These are phyloP conservation scores for Microbotryum saponariae DNA, from an alignment of 1,284 basidiomycete genomes.

Conservation along the genomic window DNA sequence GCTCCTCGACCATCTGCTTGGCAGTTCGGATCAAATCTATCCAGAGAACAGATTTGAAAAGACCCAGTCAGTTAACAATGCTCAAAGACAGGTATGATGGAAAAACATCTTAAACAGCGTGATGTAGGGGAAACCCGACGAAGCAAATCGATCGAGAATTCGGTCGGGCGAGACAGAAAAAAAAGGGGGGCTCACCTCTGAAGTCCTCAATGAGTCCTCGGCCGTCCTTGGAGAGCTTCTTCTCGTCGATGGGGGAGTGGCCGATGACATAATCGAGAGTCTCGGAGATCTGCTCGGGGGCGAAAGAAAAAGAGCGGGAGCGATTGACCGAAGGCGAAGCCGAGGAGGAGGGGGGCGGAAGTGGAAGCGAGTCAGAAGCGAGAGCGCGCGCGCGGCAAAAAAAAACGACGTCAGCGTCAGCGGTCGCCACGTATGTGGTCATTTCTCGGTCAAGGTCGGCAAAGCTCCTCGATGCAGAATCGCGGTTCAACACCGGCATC, in stretches of 20 bases:
- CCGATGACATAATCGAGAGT: conserved; percentile 60
- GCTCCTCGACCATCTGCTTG: conserved; percentile 42
- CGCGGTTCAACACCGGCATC: not conserved
- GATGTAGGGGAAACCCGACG: too few species aligned
- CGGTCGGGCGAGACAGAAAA: not conserved
- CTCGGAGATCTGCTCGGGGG: conserved; percentile 56
- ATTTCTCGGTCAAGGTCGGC: not conserved
- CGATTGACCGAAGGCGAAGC: too few species aligned
- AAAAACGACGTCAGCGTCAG: conserved; percentile 1
- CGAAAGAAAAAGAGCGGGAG: not conserved
- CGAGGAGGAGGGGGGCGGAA: too few species aligned
- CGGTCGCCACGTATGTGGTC: not conserved
- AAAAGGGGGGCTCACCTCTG: conserved; percentile 41
- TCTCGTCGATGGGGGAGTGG: conserved; percentile 58
- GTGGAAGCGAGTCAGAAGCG: too few species aligned
- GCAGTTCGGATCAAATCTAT: conserved; percentile 23
- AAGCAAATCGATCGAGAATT: not conserved
- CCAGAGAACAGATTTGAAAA: too few species aligned
- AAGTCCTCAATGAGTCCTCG: conserved; percentile 65
- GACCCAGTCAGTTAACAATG: not conserved
- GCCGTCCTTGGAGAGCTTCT: conserved; percentile 66
- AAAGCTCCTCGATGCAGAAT: too few species aligned
- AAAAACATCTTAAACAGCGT: too few species aligned
- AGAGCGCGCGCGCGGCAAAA: not conserved
- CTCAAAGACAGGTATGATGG: too few species aligned